A percentile compares a stretch with the other conserved stretches of the same genome.
Evolutionary conservation across 768 basidiomycete genomes (phyloP).

Genomic region (Tricholoma flavovirens): DNA sequence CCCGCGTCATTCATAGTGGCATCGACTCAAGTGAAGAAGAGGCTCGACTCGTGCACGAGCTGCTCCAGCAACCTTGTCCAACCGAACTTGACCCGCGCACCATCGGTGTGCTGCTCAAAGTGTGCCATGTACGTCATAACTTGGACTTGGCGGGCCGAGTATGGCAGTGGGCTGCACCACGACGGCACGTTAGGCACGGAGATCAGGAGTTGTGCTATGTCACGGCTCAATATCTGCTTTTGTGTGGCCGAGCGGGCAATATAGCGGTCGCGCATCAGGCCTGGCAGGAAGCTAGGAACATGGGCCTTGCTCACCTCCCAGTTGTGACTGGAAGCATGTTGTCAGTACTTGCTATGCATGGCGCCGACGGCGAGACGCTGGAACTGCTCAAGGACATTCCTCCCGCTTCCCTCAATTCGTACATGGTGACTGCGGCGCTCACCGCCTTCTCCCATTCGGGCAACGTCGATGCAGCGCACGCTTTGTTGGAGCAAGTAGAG

Average conservation of each 20-base stretch:
- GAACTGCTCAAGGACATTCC: neutral
- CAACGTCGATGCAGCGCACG: neutral
- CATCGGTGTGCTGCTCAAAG: neutral
- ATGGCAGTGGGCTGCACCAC: neutral
- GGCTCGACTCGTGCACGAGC: neutral
- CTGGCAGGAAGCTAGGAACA: conserved; percentile 1
- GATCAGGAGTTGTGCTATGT: neutral
- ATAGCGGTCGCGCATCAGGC: neutral
- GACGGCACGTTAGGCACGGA: neutral
- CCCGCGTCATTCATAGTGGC: neutral
- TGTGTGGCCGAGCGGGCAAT: neutral
- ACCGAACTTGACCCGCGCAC: neutral
- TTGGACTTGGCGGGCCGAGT: neutral
- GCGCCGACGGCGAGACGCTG: neutral
- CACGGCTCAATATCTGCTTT: conserved; percentile 1
- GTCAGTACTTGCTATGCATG: neutral
- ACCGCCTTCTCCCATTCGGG: neutral
- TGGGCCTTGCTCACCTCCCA: neutral
- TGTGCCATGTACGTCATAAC: neutral
- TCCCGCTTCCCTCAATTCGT: neutral
- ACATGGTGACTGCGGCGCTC: neutral
- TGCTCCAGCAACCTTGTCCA: neutral
- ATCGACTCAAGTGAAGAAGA: conserved; percentile 1
- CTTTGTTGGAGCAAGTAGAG: neutral
- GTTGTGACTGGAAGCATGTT: neutral